Evolutionary conservation across 2,329 filamentous ascomycete species (phyloP).

Genomic region (Hypoxylon rubiginosum): DNA sequence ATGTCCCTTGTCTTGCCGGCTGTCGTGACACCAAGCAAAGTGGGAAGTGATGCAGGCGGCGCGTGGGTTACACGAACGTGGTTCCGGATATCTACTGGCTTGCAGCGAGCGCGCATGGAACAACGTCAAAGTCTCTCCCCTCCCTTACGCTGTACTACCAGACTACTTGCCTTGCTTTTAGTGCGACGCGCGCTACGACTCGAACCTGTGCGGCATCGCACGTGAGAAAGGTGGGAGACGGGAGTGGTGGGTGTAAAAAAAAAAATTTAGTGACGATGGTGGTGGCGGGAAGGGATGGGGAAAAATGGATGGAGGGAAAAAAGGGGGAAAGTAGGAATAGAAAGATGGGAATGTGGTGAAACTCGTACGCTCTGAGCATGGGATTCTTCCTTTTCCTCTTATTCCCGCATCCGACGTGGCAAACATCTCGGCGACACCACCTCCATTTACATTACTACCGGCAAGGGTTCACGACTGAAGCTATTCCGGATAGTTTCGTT

Average conservation of each 20-base stretch:
- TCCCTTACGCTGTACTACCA: conserved; percentile 17
- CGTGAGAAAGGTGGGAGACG: neutral
- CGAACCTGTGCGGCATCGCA: neutral
- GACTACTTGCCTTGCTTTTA: neutral
- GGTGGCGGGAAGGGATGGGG: conserved; percentile 6
- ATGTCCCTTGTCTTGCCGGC: conserved; percentile 6
- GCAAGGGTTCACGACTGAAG: neutral
- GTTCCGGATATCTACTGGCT: conserved; percentile 13
- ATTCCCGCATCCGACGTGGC: conserved; percentile 24
- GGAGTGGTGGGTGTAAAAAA: neutral
- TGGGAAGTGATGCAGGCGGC: too few species aligned
- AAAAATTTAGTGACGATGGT: neutral
- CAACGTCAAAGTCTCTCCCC: conserved; percentile 3
- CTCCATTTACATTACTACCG: neutral
- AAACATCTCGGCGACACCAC: neutral
- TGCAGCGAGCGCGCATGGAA: neutral
- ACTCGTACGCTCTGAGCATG: conserved; percentile 29
- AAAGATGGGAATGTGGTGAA: conserved; percentile 36
- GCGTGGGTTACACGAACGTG: conserved; percentile 30
- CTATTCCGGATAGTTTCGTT: conserved; percentile 2
- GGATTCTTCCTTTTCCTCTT: conserved; percentile 27
- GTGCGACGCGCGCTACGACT: neutral
- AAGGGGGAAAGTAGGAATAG: conserved; percentile 6
- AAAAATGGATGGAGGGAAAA: neutral
- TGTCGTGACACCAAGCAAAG: conserved; percentile 19